phyloP scores from a whole-genome alignment of 202 grass and related monocot species.

The Panicum hallii region DNA sequence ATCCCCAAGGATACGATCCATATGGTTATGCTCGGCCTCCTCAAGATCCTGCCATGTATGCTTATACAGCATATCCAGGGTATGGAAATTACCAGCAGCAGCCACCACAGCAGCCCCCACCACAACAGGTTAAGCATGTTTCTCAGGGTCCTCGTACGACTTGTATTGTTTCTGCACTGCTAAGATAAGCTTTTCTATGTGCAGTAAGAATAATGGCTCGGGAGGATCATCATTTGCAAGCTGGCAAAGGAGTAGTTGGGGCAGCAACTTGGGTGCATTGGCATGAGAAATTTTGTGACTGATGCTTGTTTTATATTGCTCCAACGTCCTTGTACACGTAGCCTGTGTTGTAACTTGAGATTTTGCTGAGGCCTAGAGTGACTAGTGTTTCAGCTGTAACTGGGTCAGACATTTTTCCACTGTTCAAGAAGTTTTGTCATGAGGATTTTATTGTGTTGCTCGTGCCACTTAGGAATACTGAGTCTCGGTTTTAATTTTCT shows the following conservation, averaged over 20 bases:
- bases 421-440: constrained; percentile 33
- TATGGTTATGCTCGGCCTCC: constrained; percentile 71
- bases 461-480: background rate
- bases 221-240: background rate
- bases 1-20: constrained; percentile 74
- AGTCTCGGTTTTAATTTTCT: background rate
- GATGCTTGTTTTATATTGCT: constrained; percentile 30
- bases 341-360: constrained; percentile 40
- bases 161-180: background rate
- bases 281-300: constrained; percentile 18
- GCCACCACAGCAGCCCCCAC: constrained; percentile 52
- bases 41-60: constrained; percentile 71
- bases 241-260: background rate
- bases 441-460: background rate
- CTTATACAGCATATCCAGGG: constrained; percentile 72
- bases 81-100: constrained; percentile 83
- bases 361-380: constrained; percentile 36
- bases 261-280: constrained; percentile 28
- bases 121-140: constrained; percentile 55
- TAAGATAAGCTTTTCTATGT: constrained; percentile 4
- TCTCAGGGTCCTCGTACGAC: no score
- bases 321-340: constrained; percentile 24
- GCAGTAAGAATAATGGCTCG: constrained; percentile 35
- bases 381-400: constrained; percentile 24
- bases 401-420: constrained; percentile 22